Conservation (phyloP, 176 grass and related monocot species). For the Carex cristatella region DNA sequence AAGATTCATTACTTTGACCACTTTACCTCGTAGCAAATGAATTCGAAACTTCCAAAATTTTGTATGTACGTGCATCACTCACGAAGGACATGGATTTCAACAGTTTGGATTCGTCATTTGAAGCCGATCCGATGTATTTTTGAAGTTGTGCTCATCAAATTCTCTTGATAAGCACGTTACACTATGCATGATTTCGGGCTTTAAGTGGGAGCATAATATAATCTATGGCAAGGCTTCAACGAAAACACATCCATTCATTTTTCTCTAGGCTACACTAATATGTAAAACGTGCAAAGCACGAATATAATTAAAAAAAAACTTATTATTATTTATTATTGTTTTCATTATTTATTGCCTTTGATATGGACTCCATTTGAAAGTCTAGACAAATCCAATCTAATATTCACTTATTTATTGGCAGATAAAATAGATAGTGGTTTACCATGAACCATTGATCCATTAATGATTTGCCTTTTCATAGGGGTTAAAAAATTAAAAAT, state of each 20-base stretch:
- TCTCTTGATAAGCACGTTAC: too few relatives aligned
- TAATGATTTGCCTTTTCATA: background rate
- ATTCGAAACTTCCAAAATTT: too few relatives aligned
- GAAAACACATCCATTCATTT: background rate
- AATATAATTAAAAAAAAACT: background rate
- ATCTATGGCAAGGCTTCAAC: background rate
- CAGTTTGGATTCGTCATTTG: too few relatives aligned
- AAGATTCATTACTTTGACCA: too few relatives aligned
- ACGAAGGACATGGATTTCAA: too few relatives aligned
- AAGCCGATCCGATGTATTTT: too few relatives aligned
- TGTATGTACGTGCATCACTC: too few relatives aligned
- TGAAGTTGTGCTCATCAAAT: too few relatives aligned
- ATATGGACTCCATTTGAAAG: background rate
- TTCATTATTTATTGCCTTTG: background rate
- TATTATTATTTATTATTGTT: background rate
- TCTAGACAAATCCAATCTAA: too few relatives aligned
- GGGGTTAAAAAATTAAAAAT: background rate
- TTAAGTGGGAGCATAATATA: background rate
- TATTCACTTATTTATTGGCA: background rate
- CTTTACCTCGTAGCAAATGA: too few relatives aligned
- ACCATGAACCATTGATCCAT: conserved; percentile 8
- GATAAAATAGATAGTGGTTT: conserved; percentile 17
- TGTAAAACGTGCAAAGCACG: conserved; percentile 10
- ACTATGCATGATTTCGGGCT: too few relatives aligned
- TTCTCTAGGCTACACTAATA: background rate